Conservation (phyloP, 176 grass and related monocot species). For the Musa beccarii region DNA sequence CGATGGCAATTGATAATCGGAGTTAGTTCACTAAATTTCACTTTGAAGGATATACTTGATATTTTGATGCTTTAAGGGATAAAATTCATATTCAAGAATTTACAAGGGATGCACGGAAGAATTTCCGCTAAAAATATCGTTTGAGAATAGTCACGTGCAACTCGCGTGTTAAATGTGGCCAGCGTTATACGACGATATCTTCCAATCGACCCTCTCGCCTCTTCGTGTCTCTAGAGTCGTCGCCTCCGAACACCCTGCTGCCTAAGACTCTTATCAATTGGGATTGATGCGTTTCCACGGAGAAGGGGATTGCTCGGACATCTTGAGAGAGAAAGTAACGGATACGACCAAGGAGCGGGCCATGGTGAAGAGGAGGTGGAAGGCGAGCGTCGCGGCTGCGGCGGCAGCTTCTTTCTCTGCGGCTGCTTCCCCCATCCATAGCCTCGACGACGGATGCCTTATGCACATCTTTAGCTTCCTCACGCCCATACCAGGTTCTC, state of each 20-base stretch:
- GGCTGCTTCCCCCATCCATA: slow-evolving; percentile 31
- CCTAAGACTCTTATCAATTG: not conserved
- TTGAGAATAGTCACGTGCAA: not conserved
- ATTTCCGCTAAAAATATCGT: too few relatives aligned
- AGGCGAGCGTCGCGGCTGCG: slow-evolving; percentile 5
- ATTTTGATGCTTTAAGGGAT: too few relatives aligned
- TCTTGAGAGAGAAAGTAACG: not conserved
- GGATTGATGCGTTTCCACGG: not conserved
- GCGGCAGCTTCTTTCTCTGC: not conserved
- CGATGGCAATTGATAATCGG: too few relatives aligned
- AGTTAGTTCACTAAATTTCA: too few relatives aligned
- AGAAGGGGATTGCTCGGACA: not conserved
- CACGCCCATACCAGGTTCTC: slow-evolving; percentile 76
- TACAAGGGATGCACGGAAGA: too few relatives aligned
- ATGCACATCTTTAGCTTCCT: slow-evolving; percentile 99
- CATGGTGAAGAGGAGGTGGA: slow-evolving; percentile 45
- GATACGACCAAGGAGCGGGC: not conserved
- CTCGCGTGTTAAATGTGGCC: not conserved
- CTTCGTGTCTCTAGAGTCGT: not conserved
- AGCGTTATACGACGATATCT: not conserved
- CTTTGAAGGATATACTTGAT: too few relatives aligned
- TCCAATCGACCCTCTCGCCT: not conserved
- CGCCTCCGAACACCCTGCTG: not conserved
- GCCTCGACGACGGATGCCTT: slow-evolving; percentile 88
- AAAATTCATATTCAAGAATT: too few relatives aligned